Percentiles rank a stretch among this genome's conserved stretches.
Evolutionary conservation across 345 rosid genomes (phyloP).

Genomic region (Linum trigynum): DNA sequence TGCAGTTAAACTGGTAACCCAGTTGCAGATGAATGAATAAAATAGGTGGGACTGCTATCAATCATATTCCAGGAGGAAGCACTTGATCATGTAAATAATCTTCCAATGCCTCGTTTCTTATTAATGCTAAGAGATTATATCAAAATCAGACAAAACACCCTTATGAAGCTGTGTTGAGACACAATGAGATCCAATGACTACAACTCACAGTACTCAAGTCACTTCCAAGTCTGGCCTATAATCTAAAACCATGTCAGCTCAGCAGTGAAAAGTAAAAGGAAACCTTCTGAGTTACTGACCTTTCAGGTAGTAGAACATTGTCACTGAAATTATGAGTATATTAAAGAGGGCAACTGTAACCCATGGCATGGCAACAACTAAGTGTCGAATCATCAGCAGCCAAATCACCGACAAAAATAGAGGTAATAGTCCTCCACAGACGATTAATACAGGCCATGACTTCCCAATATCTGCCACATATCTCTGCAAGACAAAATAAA

Average conservation of each 20-base stretch:
- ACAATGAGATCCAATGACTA: neutral
- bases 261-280: constrained; percentile 2
- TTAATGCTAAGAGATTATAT: no score
- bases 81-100: no score
- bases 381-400: constrained; percentile 84
- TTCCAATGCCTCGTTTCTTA: no score
- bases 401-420: constrained; percentile 79
- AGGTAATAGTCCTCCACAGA: constrained; percentile 91
- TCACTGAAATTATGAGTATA: constrained; percentile 66
- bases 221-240: neutral
- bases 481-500: constrained; percentile 43
- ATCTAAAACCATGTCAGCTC: neutral
- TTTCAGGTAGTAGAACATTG: constrained; percentile 83
- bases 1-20: no score
- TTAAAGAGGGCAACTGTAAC: constrained; percentile 79
- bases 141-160: neutral
- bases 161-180: neutral
- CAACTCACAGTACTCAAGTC: neutral
- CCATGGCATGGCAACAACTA: constrained; percentile 98
- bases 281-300: constrained; percentile 30
- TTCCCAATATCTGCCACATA: constrained; percentile 92
- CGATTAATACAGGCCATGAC: constrained; percentile 90
- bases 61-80: no score
- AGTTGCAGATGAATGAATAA: no score
- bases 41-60: no score